phyloP scores from a whole-genome alignment of 768 basidiomycete genomes.

The Naematelia aurantialba region DNA sequence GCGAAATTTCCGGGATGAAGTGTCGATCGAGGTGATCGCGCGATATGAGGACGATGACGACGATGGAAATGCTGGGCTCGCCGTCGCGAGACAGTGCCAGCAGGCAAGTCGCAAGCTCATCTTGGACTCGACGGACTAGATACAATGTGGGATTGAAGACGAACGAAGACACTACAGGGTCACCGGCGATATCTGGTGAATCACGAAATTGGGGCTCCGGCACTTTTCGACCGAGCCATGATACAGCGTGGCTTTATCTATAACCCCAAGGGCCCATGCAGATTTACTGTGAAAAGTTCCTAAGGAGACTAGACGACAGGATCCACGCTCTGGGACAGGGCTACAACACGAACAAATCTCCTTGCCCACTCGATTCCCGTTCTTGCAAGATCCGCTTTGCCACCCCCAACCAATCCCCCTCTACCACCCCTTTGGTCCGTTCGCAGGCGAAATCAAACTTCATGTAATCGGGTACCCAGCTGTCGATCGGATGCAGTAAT shows the following conservation, averaged over 20 bases:
- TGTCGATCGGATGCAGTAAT: slow-evolving; percentile 26
- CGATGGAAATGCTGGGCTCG: not conserved
- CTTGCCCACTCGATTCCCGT: slow-evolving; percentile 9
- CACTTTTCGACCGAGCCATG: too few relatives aligned
- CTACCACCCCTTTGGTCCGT: slow-evolving; percentile 26
- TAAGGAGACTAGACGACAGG: not conserved
- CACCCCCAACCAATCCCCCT: slow-evolving; percentile 32
- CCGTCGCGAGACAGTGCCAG: not conserved
- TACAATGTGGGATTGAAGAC: not conserved
- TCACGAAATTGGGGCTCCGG: not conserved
- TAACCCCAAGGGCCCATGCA: not conserved
- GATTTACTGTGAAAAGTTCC: not conserved
- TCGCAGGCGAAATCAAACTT: slow-evolving; percentile 23
- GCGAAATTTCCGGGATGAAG: not conserved
- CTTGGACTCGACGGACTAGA: not conserved
- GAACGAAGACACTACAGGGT: not conserved
- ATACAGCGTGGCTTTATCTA: too few relatives aligned
- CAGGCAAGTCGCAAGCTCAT: not conserved
- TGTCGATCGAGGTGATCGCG: not conserved
- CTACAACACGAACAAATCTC: slow-evolving; percentile 1
- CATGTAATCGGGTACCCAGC: slow-evolving; percentile 40
- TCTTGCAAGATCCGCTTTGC: slow-evolving; percentile 23
- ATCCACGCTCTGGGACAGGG: not conserved
- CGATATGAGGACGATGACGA: not conserved
- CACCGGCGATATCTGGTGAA: not conserved